Evolutionary conservation across 768 basidiomycete genomes (phyloP), one percentile per base, ranked within the genome.

Genomic region (Austroboletus eburneus): DNA sequence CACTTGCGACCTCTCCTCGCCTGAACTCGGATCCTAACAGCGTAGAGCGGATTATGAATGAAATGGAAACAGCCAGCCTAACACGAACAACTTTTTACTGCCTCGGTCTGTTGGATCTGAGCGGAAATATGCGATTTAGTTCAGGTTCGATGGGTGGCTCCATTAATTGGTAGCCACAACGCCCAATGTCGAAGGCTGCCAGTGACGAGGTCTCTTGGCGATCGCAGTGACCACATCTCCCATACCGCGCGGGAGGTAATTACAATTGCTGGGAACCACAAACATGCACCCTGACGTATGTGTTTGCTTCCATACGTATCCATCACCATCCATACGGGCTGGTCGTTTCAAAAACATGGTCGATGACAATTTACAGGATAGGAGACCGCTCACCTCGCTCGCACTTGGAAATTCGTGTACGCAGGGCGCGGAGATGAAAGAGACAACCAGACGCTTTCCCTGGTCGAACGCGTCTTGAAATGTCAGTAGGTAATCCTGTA

Each of bases 391-490:
- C 20, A 41, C 58, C 37, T 51, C 6, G 17, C 46, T 47, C 38
- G 18, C 23, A 34, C 49, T 50, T 49, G 50, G 38, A 50, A 50
- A 60, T 54, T 42, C 20, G 21, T 44, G 48, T 32, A 55, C 52
- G 9, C 51, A 51, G 36, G 29, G 21, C 42, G 12, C 59, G 59
- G 59, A 61, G 50, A 61, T 61, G 59, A 61, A 60, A 23, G 51
- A 20, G 46, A 57, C 21, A 7, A 30, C 21, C 32, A 49, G 24
- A 22, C 34, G 18, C 16, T 14, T 20, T 16, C 40, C 56, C 37
- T 45, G 13, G 54, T 45, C 37, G 10, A 37, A 41, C 35, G 39
- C 24, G 39, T 20, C 42, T 12, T 44, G 14, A 33, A 43, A 55
- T 37, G 12, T 37, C 30, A 35, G 41, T 42, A 44, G 39, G 52